Conservation (phyloP, 305 asterid genomes). For the Fraxinus paxiana region DNA sequence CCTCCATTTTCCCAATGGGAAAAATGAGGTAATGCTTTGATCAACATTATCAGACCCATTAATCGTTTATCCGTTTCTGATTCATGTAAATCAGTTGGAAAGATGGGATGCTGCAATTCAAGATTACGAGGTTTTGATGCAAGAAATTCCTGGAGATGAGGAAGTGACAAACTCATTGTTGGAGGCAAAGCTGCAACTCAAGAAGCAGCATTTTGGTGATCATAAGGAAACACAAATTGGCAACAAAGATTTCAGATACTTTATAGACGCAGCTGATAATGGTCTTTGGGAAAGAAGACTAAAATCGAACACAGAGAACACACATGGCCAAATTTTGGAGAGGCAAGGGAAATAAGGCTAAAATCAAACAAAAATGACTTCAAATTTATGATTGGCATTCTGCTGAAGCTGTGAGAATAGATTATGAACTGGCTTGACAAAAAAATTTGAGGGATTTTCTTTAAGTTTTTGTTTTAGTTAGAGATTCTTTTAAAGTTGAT, state of each 20-base stretch:
- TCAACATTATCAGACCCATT: neutral
- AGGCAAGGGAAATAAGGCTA: neutral
- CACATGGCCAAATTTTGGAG: neutral
- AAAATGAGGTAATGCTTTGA: neutral
- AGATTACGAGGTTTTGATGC: slow-evolving; percentile 53
- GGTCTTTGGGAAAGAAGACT: neutral
- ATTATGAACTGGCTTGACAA: neutral
- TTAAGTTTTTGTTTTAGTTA: neutral
- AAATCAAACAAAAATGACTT: neutral
- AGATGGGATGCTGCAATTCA: slow-evolving; percentile 62
- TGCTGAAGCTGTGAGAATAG: neutral
- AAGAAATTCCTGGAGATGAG: slow-evolving; percentile 46
- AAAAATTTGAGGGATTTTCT: neutral
- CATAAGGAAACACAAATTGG: neutral
- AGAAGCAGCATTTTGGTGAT: slow-evolving; percentile 21
- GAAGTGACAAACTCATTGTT: slow-evolving; percentile 31
- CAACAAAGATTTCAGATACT: slow-evolving; percentile 17
- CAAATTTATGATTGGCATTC: neutral
- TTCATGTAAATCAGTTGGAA: slow-evolving; percentile 38
- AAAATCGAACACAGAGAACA: neutral
- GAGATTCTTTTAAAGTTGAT: neutral
- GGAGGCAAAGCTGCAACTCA: slow-evolving; percentile 35
- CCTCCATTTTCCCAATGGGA: too few species aligned
- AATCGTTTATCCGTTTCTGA: neutral
- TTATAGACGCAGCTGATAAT: slow-evolving; percentile 20